phyloP scores from a whole-genome alignment of 148 eudicot species.

The Fagopyrum esculentum region DNA sequence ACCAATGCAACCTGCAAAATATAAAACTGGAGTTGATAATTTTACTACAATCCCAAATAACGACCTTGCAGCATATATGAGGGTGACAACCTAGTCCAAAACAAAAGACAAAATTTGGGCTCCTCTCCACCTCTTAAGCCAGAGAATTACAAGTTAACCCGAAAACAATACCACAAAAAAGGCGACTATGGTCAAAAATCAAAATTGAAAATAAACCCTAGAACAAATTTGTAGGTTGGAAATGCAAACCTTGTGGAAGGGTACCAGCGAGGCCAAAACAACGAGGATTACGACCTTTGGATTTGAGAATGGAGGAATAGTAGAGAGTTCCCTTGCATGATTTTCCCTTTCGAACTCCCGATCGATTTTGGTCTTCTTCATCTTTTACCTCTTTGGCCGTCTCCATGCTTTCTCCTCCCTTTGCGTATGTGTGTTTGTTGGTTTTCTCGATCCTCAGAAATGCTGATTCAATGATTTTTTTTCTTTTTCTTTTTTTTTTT shows the following conservation, averaged over 20 bases:
- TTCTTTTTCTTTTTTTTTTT: not conserved
- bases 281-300: constrained; percentile 65
- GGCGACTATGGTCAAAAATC: not conserved
- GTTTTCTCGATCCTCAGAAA: not conserved
- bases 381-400: constrained; percentile 1
- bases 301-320: constrained; percentile 66
- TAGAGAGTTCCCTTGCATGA: constrained; percentile 83
- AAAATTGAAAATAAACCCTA: constrained; percentile 1
- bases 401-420: constrained; percentile 6
- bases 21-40: not conserved
- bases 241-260: constrained; percentile 50
- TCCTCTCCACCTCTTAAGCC: not conserved
- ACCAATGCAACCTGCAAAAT: not conserved
- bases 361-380: not conserved
- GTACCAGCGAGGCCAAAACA: constrained; percentile 79
- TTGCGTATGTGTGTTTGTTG: not conserved
- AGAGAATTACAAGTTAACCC: not conserved
- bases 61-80: not conserved
- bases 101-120: not conserved
- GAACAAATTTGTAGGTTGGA: not conserved
- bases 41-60: not conserved
- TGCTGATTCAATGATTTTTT: not conserved
- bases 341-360: constrained; percentile 30
- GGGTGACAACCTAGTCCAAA: not conserved
- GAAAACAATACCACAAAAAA: not conserved